phyloP scores from a whole-genome alignment of 345 rosid genomes.

The Gossypium sturtianum region DNA sequence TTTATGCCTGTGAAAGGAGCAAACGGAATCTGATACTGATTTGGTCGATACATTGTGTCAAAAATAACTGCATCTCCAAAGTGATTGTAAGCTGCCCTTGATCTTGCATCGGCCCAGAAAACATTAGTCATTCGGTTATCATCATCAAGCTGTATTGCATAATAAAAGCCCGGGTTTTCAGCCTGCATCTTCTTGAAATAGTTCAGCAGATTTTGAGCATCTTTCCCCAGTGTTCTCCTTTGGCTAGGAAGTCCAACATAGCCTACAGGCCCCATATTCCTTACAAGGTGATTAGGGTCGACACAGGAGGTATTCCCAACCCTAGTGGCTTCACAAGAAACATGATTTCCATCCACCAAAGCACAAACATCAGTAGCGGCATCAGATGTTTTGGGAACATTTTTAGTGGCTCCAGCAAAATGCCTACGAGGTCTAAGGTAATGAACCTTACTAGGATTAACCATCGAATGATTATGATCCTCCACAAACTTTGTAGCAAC shows the following conservation, averaged over 20 bases:
- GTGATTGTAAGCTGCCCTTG: conserved; percentile 53
- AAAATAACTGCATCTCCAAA: conserved; percentile 62
- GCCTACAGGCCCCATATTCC: conserved; percentile 27
- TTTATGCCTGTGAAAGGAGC: conserved; percentile 67
- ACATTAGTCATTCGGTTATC: conserved; percentile 61
- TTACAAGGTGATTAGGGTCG: conserved; percentile 27
- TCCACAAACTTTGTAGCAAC: conserved; percentile 48
- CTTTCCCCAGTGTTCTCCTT: conserved; percentile 51
- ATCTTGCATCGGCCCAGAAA: conserved; percentile 73
- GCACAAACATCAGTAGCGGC: conserved; percentile 29
- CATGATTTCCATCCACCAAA: conserved; percentile 34
- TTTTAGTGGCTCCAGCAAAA: conserved; percentile 45
- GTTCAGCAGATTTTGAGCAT: conserved; percentile 54
- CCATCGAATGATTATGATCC: conserved; percentile 55
- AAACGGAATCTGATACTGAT: conserved; percentile 64
- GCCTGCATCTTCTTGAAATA: conserved; percentile 66
- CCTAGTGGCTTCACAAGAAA: conserved; percentile 29
- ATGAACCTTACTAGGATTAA: conserved; percentile 37
- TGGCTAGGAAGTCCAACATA: conserved; percentile 30
- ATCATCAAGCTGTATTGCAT: conserved; percentile 64
- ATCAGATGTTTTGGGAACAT: conserved; percentile 28
- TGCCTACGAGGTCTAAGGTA: conserved; percentile 52
- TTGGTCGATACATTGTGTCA: conserved; percentile 64
- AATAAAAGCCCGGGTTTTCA: conserved; percentile 59
- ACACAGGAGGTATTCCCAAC: conserved; percentile 25